Evolutionary conservation across 371 early-diverging fungal species (phyloP).

Genomic region (Nematocida minor): DNA sequence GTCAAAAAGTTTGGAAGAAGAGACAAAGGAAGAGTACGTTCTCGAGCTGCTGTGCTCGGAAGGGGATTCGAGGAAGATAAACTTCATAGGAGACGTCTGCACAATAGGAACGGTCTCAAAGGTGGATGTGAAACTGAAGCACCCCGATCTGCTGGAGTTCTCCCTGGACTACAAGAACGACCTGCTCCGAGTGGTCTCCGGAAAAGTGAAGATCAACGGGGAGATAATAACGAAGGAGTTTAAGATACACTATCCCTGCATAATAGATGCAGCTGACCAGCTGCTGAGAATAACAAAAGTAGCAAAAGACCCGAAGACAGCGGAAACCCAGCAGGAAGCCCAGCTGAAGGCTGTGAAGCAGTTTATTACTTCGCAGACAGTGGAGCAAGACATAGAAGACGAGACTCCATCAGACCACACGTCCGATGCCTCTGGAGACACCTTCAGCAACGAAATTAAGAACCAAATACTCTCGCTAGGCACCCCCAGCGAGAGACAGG

Average conservation of each 20-base stretch:
- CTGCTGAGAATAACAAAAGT: not conserved
- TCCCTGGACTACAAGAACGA: conserved; percentile 12
- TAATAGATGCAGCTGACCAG: conserved; percentile 7
- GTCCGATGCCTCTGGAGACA: not conserved
- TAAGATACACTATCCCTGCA: conserved; percentile 7
- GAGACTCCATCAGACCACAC: not conserved
- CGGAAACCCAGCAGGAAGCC: not conserved
- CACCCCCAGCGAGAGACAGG: not conserved
- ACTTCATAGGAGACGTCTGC: not conserved
- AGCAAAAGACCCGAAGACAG: not conserved
- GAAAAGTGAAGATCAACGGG: conserved; percentile 6
- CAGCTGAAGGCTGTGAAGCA: not conserved
- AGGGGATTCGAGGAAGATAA: not conserved
- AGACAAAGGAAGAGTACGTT: not conserved
- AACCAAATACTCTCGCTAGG: not conserved
- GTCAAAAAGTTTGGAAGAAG: not conserved
- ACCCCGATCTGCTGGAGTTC: not conserved
- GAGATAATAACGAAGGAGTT: not conserved
- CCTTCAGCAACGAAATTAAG: not conserved
- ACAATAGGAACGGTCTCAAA: not conserved
- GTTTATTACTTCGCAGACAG: not conserved
- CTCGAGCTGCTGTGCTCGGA: not conserved
- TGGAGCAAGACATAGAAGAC: not conserved
- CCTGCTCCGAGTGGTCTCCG: not conserved
- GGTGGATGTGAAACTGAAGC: conserved; percentile 18